Percentiles rank a stretch among this genome's conserved stretches.
These are phyloP conservation scores for Aschersonia sp. DNA, from an alignment of 2,329 filamentous ascomycete species.

Conservation along the genomic window DNA sequence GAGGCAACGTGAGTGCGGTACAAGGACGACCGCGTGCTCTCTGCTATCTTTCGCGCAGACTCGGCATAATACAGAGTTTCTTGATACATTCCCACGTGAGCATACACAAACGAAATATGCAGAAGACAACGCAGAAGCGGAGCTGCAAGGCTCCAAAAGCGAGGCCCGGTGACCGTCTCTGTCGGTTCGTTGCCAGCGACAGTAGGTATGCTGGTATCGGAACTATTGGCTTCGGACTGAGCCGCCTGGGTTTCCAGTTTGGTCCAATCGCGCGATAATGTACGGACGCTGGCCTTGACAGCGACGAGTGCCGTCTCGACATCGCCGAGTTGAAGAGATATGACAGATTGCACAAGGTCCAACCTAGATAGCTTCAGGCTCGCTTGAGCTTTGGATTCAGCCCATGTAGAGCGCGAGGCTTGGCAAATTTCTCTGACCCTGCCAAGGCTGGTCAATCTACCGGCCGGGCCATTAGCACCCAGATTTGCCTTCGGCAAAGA, in stretches of 20 bases:
- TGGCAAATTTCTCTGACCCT: conserved; percentile 24
- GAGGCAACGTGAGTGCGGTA: conserved; percentile 38
- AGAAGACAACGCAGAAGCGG: conserved; percentile 58
- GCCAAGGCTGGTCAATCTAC: conserved; percentile 16
- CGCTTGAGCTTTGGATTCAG: conserved; percentile 17
- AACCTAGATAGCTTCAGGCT: conserved; percentile 15
- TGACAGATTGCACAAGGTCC: conserved; percentile 45
- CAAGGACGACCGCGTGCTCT: conserved; percentile 48
- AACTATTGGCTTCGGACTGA: conserved; percentile 13
- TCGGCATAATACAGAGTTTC: conserved; percentile 84
- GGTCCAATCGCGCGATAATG: conserved; percentile 40
- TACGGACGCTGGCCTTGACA: conserved; percentile 42
- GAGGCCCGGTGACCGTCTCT: conserved; percentile 27
- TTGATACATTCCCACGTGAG: conserved; percentile 72
- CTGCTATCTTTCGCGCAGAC: conserved; percentile 65
- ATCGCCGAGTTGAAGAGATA: conserved; percentile 49
- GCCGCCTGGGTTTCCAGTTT: conserved; percentile 25
- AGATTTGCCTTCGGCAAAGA: not conserved
- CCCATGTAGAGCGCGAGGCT: conserved; percentile 16
- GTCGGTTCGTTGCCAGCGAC: conserved; percentile 10
- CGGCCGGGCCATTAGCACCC: not conserved
- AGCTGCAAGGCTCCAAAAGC: conserved; percentile 68
- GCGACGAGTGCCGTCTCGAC: conserved; percentile 41
- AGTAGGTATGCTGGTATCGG: conserved; percentile 14
- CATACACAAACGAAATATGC: conserved; percentile 65